These are phyloP conservation scores for Cytidiella melzeri DNA, from an alignment of 768 basidiomycete genomes.

Conservation along the genomic window DNA sequence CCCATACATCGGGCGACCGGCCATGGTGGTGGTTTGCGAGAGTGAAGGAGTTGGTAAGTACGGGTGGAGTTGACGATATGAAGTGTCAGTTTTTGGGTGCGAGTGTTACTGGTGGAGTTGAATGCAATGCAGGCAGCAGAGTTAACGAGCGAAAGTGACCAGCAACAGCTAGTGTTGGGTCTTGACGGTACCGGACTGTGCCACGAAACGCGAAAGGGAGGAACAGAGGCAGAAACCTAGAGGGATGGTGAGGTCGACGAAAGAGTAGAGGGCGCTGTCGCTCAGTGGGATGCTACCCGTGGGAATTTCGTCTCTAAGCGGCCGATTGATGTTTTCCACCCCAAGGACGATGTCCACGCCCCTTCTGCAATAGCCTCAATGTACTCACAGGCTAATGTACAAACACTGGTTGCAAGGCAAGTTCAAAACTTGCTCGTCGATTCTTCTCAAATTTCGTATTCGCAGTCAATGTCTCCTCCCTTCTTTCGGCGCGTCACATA, in stretches of 20 bases:
- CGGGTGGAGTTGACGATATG: not conserved
- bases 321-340: not conserved
- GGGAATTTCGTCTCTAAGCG: conserved; percentile 15
- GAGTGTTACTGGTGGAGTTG: conserved; percentile 7
- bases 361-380: too few relatives aligned
- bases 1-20: conserved; percentile 28
- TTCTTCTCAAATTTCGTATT: too few relatives aligned
- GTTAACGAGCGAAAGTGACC: conserved; percentile 23
- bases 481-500: too few relatives aligned
- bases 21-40: too few relatives aligned
- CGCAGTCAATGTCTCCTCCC: too few relatives aligned
- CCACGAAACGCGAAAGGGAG: not conserved
- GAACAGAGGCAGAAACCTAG: conserved; percentile 10
- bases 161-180: conserved; percentile 27
- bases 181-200: conserved; percentile 15
- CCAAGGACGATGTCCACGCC: too few relatives aligned
- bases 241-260: conserved; percentile 3
- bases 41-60: too few relatives aligned
- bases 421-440: too few relatives aligned
- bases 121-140: conserved; percentile 1
- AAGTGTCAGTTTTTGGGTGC: conserved; percentile 8
- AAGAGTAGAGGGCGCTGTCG: conserved; percentile 2
- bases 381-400: too few relatives aligned
- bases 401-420: too few relatives aligned
- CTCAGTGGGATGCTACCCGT: conserved; percentile 7